Evolutionary conservation across 2,329 filamentous ascomycete species (phyloP).

Genomic region (Hysterium pulicare): DNA sequence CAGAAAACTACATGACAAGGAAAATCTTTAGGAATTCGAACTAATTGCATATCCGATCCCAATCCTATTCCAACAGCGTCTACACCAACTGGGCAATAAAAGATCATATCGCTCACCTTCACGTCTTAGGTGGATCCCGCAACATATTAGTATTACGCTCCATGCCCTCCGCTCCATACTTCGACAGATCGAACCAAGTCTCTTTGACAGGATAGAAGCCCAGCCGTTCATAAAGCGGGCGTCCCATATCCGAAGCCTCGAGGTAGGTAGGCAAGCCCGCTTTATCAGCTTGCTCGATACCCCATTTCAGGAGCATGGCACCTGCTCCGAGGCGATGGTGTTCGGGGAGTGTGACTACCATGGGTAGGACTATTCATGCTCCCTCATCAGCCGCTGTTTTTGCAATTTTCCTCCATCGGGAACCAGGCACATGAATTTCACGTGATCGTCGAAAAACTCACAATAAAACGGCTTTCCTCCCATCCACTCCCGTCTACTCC

Average conservation of each 20-base stretch:
- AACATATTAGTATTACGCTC: slow-evolving; percentile 8
- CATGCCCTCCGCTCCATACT: slow-evolving; percentile 8
- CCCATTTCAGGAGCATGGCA: slow-evolving; percentile 37
- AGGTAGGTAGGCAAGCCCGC: slow-evolving; percentile 38
- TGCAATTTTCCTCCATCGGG: no score
- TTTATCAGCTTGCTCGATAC: slow-evolving; percentile 38
- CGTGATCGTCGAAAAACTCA: slow-evolving; percentile 18
- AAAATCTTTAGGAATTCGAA: no score
- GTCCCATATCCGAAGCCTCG: slow-evolving; percentile 37
- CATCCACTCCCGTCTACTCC: slow-evolving; percentile 28
- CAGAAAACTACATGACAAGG: no score
- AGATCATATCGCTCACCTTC: no score
- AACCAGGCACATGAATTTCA: no score
- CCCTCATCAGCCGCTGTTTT: no score
- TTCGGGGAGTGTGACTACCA: slow-evolving; percentile 36
- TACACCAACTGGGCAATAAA: no score
- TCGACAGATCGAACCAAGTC: slow-evolving; percentile 3
- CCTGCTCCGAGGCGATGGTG: slow-evolving; percentile 42
- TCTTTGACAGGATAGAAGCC: slow-evolving; percentile 20
- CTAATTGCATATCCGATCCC: no score
- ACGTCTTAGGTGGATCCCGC: slow-evolving; percentile 1
- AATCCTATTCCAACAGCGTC: no score
- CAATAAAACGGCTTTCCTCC: slow-evolving; percentile 34
- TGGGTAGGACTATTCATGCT: slow-evolving; percentile 4
- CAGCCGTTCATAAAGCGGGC: slow-evolving; percentile 38